A percentile compares a stretch with the other conserved stretches of the same genome.
phyloP scores from a whole-genome alignment of 345 rosid species.

The Lagerstroemia speciosa region DNA sequence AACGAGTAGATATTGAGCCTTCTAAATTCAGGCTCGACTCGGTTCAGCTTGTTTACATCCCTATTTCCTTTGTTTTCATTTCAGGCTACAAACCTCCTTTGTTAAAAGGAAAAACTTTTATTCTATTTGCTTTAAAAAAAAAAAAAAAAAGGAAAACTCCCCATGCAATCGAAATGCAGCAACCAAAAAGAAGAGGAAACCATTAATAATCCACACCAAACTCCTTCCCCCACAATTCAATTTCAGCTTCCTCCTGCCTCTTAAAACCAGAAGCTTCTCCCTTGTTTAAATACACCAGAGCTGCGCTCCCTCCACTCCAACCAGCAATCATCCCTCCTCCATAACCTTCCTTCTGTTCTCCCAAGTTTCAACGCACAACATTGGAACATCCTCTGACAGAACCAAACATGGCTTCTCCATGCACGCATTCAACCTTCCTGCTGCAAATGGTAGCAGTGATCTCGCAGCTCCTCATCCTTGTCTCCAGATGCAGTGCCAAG shows the following conservation, averaged over 20 bases:
- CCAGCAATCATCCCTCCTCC: neutral
- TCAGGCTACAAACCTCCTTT: no score
- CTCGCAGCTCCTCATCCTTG: neutral
- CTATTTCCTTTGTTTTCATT: no score
- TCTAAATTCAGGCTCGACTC: no score
- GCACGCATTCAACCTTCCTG: neutral
- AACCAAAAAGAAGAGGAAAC: neutral
- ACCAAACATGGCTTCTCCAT: neutral
- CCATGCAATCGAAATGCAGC: neutral
- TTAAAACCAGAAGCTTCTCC: neutral
- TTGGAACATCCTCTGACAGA: neutral
- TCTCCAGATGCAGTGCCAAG: conserved; percentile 7
- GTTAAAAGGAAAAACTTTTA: neutral
- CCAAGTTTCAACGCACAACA: no score
- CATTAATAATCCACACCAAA: conserved; percentile 5
- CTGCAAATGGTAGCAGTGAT: neutral
- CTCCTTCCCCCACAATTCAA: neutral
- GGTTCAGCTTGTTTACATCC: no score
- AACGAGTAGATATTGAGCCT: no score
- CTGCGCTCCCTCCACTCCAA: neutral
- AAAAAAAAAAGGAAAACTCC: neutral
- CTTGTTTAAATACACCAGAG: neutral
- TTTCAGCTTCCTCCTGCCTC: neutral
- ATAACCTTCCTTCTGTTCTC: no score
- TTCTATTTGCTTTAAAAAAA: neutral